Evolutionary conservation across 108 stramenopile genomes (phyloP).

Genomic region (Schizochytrium sp.): DNA sequence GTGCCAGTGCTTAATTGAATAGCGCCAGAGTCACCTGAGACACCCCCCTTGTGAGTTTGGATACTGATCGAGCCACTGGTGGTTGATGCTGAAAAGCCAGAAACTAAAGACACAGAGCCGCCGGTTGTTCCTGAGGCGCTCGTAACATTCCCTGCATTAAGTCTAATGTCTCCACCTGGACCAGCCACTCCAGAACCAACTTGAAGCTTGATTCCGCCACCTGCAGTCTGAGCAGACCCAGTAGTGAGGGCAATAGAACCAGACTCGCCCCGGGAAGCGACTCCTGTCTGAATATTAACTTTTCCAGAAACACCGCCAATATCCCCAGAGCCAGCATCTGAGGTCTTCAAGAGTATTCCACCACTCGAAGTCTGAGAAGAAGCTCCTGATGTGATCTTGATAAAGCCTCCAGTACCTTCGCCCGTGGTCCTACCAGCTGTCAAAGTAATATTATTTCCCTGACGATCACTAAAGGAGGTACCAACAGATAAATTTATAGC

Average conservation of each 20-base stretch:
- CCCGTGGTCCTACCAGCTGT: neutral
- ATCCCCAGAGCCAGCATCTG: neutral
- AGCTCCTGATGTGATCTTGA: conserved; percentile 1
- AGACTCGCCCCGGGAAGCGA: conserved; percentile 64
- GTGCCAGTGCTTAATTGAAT: neutral
- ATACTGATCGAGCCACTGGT: neutral
- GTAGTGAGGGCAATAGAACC: conserved; percentile 68
- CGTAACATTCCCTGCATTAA: neutral
- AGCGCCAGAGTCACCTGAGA: neutral
- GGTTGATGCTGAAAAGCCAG: neutral
- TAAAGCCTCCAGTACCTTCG: neutral
- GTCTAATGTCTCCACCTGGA: neutral
- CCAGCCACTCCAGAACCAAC: conserved; percentile 64
- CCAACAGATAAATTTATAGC: neutral
- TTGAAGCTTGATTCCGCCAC: conserved; percentile 65
- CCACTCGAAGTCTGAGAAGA: conserved; percentile 8
- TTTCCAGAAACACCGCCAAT: conserved; percentile 68
- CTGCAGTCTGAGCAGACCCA: conserved; percentile 60
- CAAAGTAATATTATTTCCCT: neutral
- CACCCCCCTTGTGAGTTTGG: neutral
- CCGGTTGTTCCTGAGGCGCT: neutral
- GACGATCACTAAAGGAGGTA: neutral
- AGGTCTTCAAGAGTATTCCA: neutral
- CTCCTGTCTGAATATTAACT: conserved; percentile 67
- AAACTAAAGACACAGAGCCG: neutral